Evolutionary conservation across 2,329 filamentous ascomycete genomes (phyloP), one percentile per base, ranked within the genome.

Genomic region (Trichophyton simii): DNA sequence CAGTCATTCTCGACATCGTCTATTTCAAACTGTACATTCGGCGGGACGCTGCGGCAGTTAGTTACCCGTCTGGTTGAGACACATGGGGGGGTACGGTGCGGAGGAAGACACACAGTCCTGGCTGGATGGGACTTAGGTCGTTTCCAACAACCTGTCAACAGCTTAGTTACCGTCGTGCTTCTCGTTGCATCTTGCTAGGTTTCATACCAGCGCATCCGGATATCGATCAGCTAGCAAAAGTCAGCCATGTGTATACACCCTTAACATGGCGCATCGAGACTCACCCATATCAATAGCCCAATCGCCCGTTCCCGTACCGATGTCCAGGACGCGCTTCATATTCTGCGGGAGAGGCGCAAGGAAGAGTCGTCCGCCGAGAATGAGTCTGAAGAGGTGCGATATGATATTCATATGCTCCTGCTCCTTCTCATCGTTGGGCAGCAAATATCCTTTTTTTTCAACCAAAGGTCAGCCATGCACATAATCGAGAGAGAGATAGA

Each of bases 1-100:
- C 84, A 87, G 9, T 81, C 76, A 50, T 80, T 76, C 65, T 85
- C 83, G 60, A 80, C 78, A 67, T 87, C 83, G 66, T 86, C 83
- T 9, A 87, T 78, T 63, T 84, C 75, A 71, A 86, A 86, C 3
- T 75, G 76, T 13, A 82, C 76, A 66, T 86, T 86, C 5, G 80
- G 78, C n/a, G 83, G 83, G 15, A 85, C 76, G 67, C 78, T 78
- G 60, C 18, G 60, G 9, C 9, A 64, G 25, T 58, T 60, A 44
- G 70, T 66, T 59, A 69, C 66, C 3, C 3, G 22, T 3, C 7
- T 28, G 15, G 5, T 7, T 15, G 36, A 31, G 25, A 31, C 28
- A 6, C 28, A 31, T 31, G 3, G 25, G 25, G 6, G 28, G 42
- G 22, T 22, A 22, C 22, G 22, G 72, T 63, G 69, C 67, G 9